Evolutionary conservation across 768 basidiomycete species (phyloP).

Genomic region (Suillus variegatus): DNA sequence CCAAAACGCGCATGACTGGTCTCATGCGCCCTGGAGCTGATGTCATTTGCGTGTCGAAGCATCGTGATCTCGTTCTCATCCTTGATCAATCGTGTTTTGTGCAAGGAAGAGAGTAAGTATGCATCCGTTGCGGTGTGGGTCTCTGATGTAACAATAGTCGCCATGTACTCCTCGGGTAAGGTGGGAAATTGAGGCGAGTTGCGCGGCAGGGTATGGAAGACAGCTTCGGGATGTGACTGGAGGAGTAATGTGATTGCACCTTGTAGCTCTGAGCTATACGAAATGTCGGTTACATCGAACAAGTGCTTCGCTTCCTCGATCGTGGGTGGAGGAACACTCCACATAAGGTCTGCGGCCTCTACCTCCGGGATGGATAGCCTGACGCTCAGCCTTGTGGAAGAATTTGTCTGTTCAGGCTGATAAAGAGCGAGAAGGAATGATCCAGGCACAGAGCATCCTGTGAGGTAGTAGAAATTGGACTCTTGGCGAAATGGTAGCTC

Average conservation of each 20-base stretch:
- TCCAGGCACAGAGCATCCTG: slow-evolving; percentile 75
- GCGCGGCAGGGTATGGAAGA: slow-evolving; percentile 67
- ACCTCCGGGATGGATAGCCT: slow-evolving; percentile 81
- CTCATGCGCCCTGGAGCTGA: slow-evolving; percentile 90
- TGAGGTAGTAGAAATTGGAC: slow-evolving; percentile 87
- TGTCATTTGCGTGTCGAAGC: slow-evolving; percentile 80
- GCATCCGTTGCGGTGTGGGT: slow-evolving; percentile 49
- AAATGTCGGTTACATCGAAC: slow-evolving; percentile 61
- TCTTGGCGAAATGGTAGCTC: slow-evolving; percentile 75
- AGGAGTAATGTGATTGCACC: not conserved
- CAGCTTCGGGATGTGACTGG: slow-evolving; percentile 41
- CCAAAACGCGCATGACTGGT: slow-evolving; percentile 90
- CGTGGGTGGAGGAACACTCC: slow-evolving; percentile 84
- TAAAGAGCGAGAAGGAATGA: slow-evolving; percentile 66
- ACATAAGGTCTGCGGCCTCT: slow-evolving; percentile 76
- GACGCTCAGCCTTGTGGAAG: slow-evolving; percentile 43
- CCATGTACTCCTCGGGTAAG: slow-evolving; percentile 44
- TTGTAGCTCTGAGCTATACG: slow-evolving; percentile 2
- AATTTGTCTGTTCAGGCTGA: slow-evolving; percentile 45
- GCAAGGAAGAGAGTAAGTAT: slow-evolving; percentile 78
- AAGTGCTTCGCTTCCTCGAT: slow-evolving; percentile 53
- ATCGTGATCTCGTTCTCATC: slow-evolving; percentile 68
- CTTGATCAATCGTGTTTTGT: slow-evolving; percentile 79
- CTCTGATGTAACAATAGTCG: slow-evolving; percentile 35
- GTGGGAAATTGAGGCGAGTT: slow-evolving; percentile 53